These are phyloP conservation scores for Adansonia gregorii DNA, from an alignment of 441 rosid genomes.

Conservation along the genomic window DNA sequence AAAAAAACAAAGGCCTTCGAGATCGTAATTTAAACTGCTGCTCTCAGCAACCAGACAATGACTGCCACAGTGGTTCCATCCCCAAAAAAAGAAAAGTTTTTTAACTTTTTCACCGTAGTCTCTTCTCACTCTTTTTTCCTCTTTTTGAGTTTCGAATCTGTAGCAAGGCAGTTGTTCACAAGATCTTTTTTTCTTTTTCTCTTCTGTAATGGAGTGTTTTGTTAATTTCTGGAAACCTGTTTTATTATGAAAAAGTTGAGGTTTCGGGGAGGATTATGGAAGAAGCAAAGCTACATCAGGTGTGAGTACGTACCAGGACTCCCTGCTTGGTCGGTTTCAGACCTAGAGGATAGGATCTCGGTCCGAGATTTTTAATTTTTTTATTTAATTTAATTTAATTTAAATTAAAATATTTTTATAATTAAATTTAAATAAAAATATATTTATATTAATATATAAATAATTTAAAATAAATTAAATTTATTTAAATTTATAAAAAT, in stretches of 20 bases:
- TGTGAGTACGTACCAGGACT: not conserved
- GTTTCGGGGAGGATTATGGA: not conserved
- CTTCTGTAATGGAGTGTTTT: constrained; percentile 19
- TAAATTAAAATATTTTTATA: too few relatives aligned
- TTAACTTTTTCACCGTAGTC: too few relatives aligned
- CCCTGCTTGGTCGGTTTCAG: constrained; percentile 35
- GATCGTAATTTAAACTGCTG: not conserved
- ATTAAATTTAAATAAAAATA: too few relatives aligned
- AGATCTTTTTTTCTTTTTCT: not conserved
- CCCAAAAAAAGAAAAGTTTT: not conserved
- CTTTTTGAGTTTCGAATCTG: not conserved
- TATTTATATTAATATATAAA: too few relatives aligned
- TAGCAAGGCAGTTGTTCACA: not conserved
- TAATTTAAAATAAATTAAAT: too few relatives aligned
- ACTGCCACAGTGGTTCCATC: constrained; percentile 26
- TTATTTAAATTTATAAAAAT: too few relatives aligned
- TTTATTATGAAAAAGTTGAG: constrained; percentile 30
- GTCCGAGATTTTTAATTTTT: not conserved
- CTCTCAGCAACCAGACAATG: constrained; percentile 40
- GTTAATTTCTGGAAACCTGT: constrained; percentile 24
- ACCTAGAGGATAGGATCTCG: too few relatives aligned
- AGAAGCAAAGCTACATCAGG: constrained; percentile 16
- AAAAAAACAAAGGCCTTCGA: too few relatives aligned
- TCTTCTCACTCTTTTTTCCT: not conserved
- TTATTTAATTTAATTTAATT: too few relatives aligned